Percentiles rank a stretch among this genome's conserved stretches.
phyloP scores from a whole-genome alignment of 306 rosid species.

The Vigna hirtella region DNA sequence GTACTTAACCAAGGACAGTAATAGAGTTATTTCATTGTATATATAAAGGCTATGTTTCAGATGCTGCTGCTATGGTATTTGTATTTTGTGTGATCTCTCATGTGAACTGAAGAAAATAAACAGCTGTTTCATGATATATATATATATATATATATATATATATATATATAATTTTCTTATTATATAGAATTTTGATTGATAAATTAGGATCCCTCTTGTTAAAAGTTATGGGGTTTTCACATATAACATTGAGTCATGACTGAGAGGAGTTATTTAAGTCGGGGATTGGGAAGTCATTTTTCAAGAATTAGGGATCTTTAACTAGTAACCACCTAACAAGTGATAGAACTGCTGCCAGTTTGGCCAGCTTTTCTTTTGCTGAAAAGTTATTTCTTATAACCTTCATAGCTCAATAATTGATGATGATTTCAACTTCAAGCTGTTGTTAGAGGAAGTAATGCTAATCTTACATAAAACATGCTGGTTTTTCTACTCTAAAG shows the following conservation, averaged over 20 bases:
- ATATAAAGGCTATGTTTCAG: slow-evolving; percentile 14
- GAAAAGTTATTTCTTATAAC: background rate
- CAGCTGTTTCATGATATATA: background rate
- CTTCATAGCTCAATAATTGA: background rate
- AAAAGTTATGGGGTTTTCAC: background rate
- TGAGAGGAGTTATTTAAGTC: background rate
- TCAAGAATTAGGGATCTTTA: slow-evolving; percentile 6
- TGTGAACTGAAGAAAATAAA: background rate
- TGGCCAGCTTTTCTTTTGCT: background rate
- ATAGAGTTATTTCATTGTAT: background rate
- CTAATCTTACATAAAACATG: background rate
- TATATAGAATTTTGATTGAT: slow-evolving; percentile 1
- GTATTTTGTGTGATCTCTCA: background rate
- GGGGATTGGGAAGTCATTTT: background rate
- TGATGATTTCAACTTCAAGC: background rate
- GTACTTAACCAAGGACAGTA: too few relatives aligned
- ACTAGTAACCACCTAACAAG: slow-evolving; percentile 1
- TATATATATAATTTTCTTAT: too few relatives aligned
- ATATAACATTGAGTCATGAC: slow-evolving; percentile 10
- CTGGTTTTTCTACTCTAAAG: slow-evolving; percentile 10
- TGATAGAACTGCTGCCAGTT: background rate
- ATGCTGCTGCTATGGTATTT: background rate
- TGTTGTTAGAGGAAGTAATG: slow-evolving; percentile 16
- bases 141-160: background rate
- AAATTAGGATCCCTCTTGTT: background rate